A percentile compares a stretch with the other conserved stretches of the same genome.
phyloP scores from a whole-genome alignment of 768 basidiomycete species.

The Erythrobasidium yunnanense region DNA sequence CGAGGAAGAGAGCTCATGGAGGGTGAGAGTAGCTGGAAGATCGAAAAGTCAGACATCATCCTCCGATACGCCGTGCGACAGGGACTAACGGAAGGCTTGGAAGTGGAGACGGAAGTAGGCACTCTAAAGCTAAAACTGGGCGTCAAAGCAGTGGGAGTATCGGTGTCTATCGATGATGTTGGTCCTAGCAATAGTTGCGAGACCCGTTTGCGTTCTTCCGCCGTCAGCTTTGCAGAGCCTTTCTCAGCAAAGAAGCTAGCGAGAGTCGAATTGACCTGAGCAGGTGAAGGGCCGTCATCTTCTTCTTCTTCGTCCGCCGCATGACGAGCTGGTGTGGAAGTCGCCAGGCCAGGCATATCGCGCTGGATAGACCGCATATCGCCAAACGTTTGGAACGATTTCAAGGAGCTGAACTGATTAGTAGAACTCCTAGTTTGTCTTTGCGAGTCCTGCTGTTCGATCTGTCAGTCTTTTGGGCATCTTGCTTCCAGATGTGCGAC shows the following conservation, averaged over 20 bases:
- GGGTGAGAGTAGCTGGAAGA: background rate
- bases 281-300: background rate
- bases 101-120: background rate
- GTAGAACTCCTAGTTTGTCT: background rate
- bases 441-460: background rate
- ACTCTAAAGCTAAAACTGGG: slow-evolving; percentile 19
- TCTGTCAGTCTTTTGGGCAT: background rate
- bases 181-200: slow-evolving; percentile 1
- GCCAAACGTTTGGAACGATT: slow-evolving; percentile 3
- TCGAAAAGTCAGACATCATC: background rate
- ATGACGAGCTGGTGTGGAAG: slow-evolving; percentile 2
- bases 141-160: slow-evolving; percentile 17
- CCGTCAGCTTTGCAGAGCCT: slow-evolving; percentile 13
- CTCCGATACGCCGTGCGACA: background rate
- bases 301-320: background rate
- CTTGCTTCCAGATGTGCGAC: no score
- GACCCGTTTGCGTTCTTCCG: slow-evolving; percentile 14
- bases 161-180: background rate
- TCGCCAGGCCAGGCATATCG: slow-evolving; percentile 1
- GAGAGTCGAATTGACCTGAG: slow-evolving; percentile 6
- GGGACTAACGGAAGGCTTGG: slow-evolving; percentile 8
- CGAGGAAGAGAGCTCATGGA: background rate
- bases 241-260: slow-evolving; percentile 24
- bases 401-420: background rate
- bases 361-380: slow-evolving; percentile 12